Evolutionary conservation across 2,329 filamentous ascomycete genomes (phyloP).

Genomic region (Coniella lustricola): DNA sequence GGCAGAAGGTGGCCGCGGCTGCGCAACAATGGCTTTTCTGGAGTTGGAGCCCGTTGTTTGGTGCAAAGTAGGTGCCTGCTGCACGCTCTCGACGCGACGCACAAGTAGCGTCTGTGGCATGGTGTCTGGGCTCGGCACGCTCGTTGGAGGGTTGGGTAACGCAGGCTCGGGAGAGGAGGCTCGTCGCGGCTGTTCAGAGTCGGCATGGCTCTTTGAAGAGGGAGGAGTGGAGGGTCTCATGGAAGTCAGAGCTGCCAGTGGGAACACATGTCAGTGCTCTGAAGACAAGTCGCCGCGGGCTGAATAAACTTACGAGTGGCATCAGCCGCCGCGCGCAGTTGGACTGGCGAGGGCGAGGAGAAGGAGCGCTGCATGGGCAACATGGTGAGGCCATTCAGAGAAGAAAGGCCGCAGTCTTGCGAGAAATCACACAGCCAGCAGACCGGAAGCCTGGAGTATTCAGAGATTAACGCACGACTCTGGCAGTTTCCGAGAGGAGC

Average conservation of each 20-base stretch:
- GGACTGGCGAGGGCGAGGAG: conserved; percentile 57
- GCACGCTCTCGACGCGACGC: conserved; percentile 37
- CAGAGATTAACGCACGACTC: not conserved
- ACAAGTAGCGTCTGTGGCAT: conserved; percentile 30
- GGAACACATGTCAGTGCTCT: conserved; percentile 4
- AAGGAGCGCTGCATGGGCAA: conserved; percentile 56
- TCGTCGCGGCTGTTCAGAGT: conserved; percentile 40
- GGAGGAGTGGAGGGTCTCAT: conserved; percentile 49
- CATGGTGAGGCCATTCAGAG: conserved; percentile 45
- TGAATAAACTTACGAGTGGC: conserved; percentile 44
- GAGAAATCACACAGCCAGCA: conserved; percentile 20
- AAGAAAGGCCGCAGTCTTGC: conserved; percentile 17
- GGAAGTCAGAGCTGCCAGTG: conserved; percentile 3
- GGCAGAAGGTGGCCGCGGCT: conserved; percentile 29
- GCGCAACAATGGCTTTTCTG: conserved; percentile 44
- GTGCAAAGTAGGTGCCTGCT: conserved; percentile 33
- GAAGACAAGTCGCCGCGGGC: not conserved
- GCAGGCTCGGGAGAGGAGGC: conserved; percentile 49
- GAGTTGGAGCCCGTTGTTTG: conserved; percentile 31
- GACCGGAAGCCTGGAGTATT: conserved; percentile 17
- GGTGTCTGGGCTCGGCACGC: conserved; percentile 20
- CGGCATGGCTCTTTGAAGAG: conserved; percentile 41
- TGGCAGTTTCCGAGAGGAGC: too few species aligned
- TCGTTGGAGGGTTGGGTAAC: conserved; percentile 27
- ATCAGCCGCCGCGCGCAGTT: conserved; percentile 45